phyloP scores from a whole-genome alignment of 495 filamentous ascomycete genomes.

The Penicillium egyptiacum region DNA sequence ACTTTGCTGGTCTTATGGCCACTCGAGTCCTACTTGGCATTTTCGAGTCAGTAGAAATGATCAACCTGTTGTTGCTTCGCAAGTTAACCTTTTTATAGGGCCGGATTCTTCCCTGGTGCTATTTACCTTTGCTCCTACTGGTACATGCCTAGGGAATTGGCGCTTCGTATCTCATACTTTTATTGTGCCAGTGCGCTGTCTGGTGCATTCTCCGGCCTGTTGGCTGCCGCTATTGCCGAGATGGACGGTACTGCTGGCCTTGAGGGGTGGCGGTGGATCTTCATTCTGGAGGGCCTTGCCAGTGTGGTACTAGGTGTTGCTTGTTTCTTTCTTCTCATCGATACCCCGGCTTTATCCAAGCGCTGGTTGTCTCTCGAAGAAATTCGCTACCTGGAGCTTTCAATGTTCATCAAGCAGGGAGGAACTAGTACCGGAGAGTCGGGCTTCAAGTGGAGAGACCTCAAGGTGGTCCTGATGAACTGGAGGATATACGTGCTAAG shows the following conservation, averaged over 20 bases:
- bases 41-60: slow-evolving; percentile 17
- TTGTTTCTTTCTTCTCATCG: slow-evolving; percentile 52
- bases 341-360: slow-evolving; percentile 22
- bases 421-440: slow-evolving; percentile 22
- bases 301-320: slow-evolving; percentile 55
- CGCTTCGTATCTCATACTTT: slow-evolving; percentile 57
- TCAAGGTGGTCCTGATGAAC: slow-evolving; percentile 23
- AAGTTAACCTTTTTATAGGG: slow-evolving; percentile 6
- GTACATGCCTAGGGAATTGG: slow-evolving; percentile 50
- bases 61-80: not conserved
- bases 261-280: slow-evolving; percentile 75
- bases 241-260: slow-evolving; percentile 62
- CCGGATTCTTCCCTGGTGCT: slow-evolving; percentile 65
- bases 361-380: slow-evolving; percentile 27
- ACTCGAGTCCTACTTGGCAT: slow-evolving; percentile 23
- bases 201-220: slow-evolving; percentile 65
- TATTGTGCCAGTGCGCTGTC: slow-evolving; percentile 60
- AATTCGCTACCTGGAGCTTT: slow-evolving; percentile 30
- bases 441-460: slow-evolving; percentile 22
- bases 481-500: slow-evolving; percentile 33
- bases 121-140: slow-evolving; percentile 69
- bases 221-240: slow-evolving; percentile 65
- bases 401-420: slow-evolving; percentile 34
- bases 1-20: slow-evolving; percentile 27
- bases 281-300: slow-evolving; percentile 60